phyloP scores from a whole-genome alignment of 2,329 filamentous ascomycete species.

The Clarireedia sp. region DNA sequence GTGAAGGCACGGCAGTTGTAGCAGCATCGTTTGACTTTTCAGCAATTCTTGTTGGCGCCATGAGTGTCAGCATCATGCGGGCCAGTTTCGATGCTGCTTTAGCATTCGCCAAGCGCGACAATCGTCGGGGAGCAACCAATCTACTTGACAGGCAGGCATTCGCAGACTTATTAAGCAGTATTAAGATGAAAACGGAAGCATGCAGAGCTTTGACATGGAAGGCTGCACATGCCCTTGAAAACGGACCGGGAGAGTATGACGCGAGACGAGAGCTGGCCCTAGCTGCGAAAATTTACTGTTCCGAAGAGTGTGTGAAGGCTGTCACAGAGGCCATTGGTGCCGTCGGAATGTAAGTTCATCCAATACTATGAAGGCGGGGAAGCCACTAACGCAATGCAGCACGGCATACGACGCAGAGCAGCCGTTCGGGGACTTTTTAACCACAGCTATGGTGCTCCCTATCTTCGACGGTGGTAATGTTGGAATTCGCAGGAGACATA shows the following conservation, averaged over 20 bases:
- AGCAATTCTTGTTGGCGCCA: conserved; percentile 45
- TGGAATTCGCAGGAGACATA: conserved; percentile 40
- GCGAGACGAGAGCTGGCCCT: conserved; percentile 36
- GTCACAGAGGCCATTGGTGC: conserved; percentile 42
- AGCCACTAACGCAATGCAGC: conserved; percentile 8
- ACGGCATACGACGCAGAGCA: conserved; percentile 5
- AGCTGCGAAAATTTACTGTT: conserved; percentile 44
- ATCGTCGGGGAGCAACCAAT: conserved; percentile 34
- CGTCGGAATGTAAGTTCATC: conserved; percentile 38
- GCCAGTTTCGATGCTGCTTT: conserved; percentile 45
- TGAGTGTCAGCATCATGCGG: conserved; percentile 46
- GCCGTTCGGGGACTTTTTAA: conserved; percentile 37
- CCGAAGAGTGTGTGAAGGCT: conserved; percentile 40
- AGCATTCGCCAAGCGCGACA: conserved; percentile 40
- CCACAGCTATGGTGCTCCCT: conserved; percentile 39
- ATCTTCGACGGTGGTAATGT: conserved; percentile 49
- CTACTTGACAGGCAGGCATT: conserved; percentile 28
- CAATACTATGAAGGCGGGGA: not conserved
- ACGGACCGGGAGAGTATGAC: conserved; percentile 30
- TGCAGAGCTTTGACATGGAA: conserved; percentile 43
- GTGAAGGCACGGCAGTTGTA: conserved; percentile 36
- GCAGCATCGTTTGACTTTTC: conserved; percentile 33
- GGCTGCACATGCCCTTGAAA: conserved; percentile 34
- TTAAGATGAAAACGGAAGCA: conserved; percentile 46
- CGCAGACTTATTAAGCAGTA: conserved; percentile 42